Evolutionary conservation across 306 rosid species (phyloP), one percentile per base, ranked within the genome.

Genomic region (Hippophae tibetana): DNA sequence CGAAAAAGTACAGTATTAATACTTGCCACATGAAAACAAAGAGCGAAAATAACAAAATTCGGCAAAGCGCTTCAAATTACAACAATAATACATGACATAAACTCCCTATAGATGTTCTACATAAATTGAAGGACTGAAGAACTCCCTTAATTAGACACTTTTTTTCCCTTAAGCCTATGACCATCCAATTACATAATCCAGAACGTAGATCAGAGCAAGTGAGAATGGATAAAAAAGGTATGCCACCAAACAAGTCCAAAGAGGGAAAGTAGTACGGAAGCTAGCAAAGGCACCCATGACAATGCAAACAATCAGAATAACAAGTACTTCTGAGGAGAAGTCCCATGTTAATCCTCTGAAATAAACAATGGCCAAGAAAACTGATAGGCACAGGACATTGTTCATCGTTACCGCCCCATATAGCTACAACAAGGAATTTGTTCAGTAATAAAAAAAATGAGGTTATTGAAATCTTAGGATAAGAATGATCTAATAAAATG

Each of bases 321-420:
- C 85, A 10, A 84, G 50, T 2, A 76, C 78, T 76, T 84, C 85
- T 2, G 85, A 77, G 43, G 87, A 81, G 72, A 79, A 81, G 59
- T 84, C 78, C 85, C 92, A 84, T 1, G 69, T 62, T 10, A 84
- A 74, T 11, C 70, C 81, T 9, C 87, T 57, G 53, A 60, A 52
- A 56, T 81, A 84, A 60, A 84, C 77, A 7, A 81, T 81, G 25
- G 71, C 42, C 6, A 81, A 68, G 3, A 84, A 73, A 61, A 80
- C 92, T 59, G 72, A 80, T 56, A 84, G 74, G 3, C 85, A 83
- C 12, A 84, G 72, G 18, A 81, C 62, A 57, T 84, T 84, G 87
- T 84, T 81, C 92, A 84, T 79, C 66, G 74, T 76, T 58, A 81
- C 92, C 26, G 83, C 83, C 55, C 87, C 87, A 72, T 81, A 84